Percentiles rank a stretch among this genome's conserved stretches.
Evolutionary conservation across 495 filamentous ascomycete species (phyloP).

Genomic region (Penicillium herquei): DNA sequence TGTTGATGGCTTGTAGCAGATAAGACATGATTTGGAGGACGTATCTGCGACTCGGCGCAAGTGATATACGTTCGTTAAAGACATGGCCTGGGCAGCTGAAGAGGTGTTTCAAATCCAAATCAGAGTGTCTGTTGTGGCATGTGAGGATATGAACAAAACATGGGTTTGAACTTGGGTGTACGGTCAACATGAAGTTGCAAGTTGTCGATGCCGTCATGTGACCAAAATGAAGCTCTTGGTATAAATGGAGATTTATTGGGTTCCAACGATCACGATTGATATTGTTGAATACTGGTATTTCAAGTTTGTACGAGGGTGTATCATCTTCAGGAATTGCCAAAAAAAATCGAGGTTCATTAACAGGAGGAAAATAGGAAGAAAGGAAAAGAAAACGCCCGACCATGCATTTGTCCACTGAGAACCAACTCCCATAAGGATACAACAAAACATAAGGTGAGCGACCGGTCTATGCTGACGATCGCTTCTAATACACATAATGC

Average conservation of each 20-base stretch:
- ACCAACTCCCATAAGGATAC: slow-evolving; percentile 13
- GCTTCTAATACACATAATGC: slow-evolving; percentile 11
- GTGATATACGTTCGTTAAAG: slow-evolving; percentile 80
- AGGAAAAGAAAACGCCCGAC: slow-evolving; percentile 22
- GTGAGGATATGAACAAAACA: too few species aligned
- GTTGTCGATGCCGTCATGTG: slow-evolving; percentile 12
- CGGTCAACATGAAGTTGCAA: background rate
- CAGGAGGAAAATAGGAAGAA: background rate
- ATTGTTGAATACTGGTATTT: too few species aligned
- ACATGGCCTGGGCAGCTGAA: slow-evolving; percentile 30
- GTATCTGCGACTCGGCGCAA: slow-evolving; percentile 86
- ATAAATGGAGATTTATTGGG: background rate
- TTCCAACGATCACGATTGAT: too few species aligned
- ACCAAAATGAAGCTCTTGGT: background rate
- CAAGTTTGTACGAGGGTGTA: too few species aligned
- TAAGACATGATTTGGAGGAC: slow-evolving; percentile 74
- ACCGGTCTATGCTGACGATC: slow-evolving; percentile 1
- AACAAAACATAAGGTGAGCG: slow-evolving; percentile 10
- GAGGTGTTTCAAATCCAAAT: background rate
- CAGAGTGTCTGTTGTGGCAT: too few species aligned
- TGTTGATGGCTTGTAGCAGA: slow-evolving; percentile 86
- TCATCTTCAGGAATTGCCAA: background rate
- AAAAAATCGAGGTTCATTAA: background rate
- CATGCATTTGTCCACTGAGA: slow-evolving; percentile 29
- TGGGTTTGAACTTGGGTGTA: background rate